These are phyloP conservation scores for Danielia oregonensis DNA, from an alignment of 805 yeast genomes.

Conservation along the genomic window DNA sequence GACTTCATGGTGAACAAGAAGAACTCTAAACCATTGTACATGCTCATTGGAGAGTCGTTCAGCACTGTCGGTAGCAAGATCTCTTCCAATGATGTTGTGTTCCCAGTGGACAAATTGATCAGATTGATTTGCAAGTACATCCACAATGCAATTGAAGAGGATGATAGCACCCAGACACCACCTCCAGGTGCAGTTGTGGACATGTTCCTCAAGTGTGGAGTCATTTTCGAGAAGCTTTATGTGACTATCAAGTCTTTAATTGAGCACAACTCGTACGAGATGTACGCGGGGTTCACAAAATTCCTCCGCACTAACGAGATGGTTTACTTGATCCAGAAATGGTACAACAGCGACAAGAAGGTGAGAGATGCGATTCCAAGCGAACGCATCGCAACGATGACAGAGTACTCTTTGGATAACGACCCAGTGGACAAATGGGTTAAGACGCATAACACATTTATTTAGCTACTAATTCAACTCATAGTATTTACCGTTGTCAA, in stretches of 20 bases:
- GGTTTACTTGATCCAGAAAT: constrained; percentile 57
- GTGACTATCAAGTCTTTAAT: constrained; percentile 59
- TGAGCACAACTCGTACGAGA: constrained; percentile 54
- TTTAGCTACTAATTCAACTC: constrained; percentile 25
- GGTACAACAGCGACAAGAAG: constrained; percentile 65
- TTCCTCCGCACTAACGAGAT: constrained; percentile 48
- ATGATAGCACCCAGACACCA: constrained; percentile 29
- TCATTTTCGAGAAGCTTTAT: constrained; percentile 61
- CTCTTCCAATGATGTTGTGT: constrained; percentile 67
- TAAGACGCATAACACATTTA: constrained; percentile 8
- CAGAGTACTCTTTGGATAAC: constrained; percentile 43
- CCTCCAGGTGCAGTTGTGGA: constrained; percentile 58
- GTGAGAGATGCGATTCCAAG: constrained; percentile 53
- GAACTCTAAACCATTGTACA: constrained; percentile 32
- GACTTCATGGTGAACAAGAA: constrained; percentile 22
- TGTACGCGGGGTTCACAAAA: constrained; percentile 43
- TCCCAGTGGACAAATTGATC: constrained; percentile 71
- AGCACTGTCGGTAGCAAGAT: constrained; percentile 59
- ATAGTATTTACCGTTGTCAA: constrained; percentile 39
- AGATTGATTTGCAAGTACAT: constrained; percentile 61
- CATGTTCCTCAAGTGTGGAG: constrained; percentile 60
- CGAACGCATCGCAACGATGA: constrained; percentile 42
- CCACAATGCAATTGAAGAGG: constrained; percentile 32
- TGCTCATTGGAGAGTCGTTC: constrained; percentile 36
- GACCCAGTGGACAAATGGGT: constrained; percentile 51